Percentiles rank a stretch among this genome's conserved stretches.
phyloP scores from a whole-genome alignment of 495 filamentous ascomycete genomes.

The Aspergillus funiculosus region DNA sequence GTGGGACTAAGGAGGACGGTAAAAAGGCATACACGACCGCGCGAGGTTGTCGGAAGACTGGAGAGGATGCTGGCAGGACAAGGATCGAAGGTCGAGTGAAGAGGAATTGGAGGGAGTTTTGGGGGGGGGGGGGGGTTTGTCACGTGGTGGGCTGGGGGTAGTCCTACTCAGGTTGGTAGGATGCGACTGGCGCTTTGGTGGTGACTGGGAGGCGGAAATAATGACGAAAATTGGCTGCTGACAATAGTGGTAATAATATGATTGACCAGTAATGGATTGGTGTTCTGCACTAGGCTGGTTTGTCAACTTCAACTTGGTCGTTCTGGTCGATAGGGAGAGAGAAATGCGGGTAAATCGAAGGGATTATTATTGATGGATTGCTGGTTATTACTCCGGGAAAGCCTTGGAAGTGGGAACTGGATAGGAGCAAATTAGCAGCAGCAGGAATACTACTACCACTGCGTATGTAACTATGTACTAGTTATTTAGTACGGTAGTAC shows the following conservation, averaged over 20 bases:
- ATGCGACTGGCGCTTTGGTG: constrained; percentile 7
- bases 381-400: constrained; percentile 1
- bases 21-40: constrained; percentile 13
- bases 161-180: background rate
- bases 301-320: background rate
- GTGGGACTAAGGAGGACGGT: constrained; percentile 6
- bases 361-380: background rate
- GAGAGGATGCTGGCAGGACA: constrained; percentile 12
- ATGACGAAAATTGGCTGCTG: background rate
- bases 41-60: constrained; percentile 11
- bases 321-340: too few species aligned
- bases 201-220: constrained; percentile 2
- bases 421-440: background rate
- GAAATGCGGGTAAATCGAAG: background rate
- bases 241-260: background rate
- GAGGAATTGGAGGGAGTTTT: constrained; percentile 9
- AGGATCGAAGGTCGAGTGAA: constrained; percentile 5
- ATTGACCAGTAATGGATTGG: constrained; percentile 5
- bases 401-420: constrained; percentile 5
- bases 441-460: background rate
- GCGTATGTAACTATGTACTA: background rate
- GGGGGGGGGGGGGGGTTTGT: background rate
- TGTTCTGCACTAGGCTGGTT: constrained; percentile 8
- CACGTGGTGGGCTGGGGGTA: constrained; percentile 9
- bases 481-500: too few species aligned